Evolutionary conservation across 2,329 filamentous ascomycete genomes (phyloP), one percentile per base, ranked within the genome.

Genomic region (Tolypocladium guangdongense): DNA sequence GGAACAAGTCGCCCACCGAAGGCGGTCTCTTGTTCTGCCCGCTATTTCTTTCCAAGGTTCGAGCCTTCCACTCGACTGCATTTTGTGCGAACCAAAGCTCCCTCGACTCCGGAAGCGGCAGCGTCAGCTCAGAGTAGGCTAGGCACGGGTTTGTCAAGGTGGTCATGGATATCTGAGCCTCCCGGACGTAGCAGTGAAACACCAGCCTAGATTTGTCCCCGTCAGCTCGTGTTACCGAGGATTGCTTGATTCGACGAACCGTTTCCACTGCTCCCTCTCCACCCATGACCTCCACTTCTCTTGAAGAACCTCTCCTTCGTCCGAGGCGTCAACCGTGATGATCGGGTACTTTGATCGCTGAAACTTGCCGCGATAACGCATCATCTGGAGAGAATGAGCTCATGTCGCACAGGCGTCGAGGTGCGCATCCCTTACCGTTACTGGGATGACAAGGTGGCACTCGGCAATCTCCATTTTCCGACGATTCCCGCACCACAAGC

Each of bases 241-340:
- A 50, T n/a, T 7, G 7, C 11, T n/a, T 35, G 36, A 3, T 3
- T 8, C 7, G 35, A 56, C 60, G 52, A 57, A 78, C 70, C 84
- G 77, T 63, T 87, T 86, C 70, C 81, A 86, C 3, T 80, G 82
- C 62, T 88, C 85, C 55, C 79, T 72, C 48, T 80, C 73, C 16
- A 80, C 74, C 85, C 85, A 89, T 27, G 68, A 67, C 53, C 69
- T 74, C 86, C 86, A 89, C 60, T 87, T 88, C 4, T 73, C 68
- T 54, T 86, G 77, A 0, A 90, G 68, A 2, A 68, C 68, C 20
- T 78, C 65, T 1, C 78, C 81, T 24, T 78, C 71, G 53, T 87
- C 84, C 1, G 76, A 74, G 0, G 74, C 62, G n/a, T 68, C 63
- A 2, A 82, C 76, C 0, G 70, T 63, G 16, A 85, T 74, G 2